phyloP scores from a whole-genome alignment of 768 basidiomycete species.

The Mycena galopus region DNA sequence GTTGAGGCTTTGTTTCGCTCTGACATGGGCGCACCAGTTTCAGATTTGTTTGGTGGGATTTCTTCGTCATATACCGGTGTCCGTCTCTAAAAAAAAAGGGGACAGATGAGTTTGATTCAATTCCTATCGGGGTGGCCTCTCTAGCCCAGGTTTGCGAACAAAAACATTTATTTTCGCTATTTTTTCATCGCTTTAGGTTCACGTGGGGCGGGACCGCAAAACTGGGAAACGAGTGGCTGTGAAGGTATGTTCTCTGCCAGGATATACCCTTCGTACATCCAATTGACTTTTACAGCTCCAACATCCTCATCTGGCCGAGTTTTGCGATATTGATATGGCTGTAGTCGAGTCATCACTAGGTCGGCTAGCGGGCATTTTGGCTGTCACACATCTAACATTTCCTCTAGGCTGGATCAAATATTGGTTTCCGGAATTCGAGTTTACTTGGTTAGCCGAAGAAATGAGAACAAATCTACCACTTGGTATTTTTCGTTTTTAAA shows the following conservation, averaged over 20 bases:
- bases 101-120: constrained; percentile 78
- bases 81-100: not conserved
- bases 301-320: constrained; percentile 95
- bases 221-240: constrained; percentile 88
- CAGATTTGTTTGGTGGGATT: constrained; percentile 71
- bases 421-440: constrained; percentile 97
- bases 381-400: constrained; percentile 18
- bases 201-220: constrained; percentile 79
- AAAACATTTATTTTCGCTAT: not conserved
- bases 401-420: constrained; percentile 83
- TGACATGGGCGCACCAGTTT: constrained; percentile 82
- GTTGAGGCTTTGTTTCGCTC: constrained; percentile 80
- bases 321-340: constrained; percentile 90
- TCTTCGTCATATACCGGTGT: not conserved
- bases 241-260: constrained; percentile 63
- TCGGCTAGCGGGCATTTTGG: constrained; percentile 43
- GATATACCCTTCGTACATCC: constrained; percentile 23
- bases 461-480: constrained; percentile 80
- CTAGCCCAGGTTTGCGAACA: constrained; percentile 72
- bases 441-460: constrained; percentile 94
- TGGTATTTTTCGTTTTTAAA: constrained; percentile 10
- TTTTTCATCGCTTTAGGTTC: constrained; percentile 61
- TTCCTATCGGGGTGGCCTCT: constrained; percentile 95
- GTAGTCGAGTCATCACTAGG: constrained; percentile 84
- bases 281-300: constrained; percentile 66